phyloP scores from a whole-genome alignment of 441 rosid species.

The Jatropha podagrica region DNA sequence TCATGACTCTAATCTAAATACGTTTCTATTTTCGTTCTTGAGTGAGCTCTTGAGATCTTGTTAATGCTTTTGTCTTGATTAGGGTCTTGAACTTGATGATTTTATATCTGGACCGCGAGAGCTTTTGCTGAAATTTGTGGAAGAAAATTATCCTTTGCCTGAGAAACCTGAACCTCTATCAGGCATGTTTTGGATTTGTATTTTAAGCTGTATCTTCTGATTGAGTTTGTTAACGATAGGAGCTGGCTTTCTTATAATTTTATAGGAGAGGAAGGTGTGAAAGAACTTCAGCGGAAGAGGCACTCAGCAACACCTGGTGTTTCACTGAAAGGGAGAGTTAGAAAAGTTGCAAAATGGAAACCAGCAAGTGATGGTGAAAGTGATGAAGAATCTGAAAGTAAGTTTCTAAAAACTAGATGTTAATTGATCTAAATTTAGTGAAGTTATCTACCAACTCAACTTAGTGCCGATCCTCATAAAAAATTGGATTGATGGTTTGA shows the following conservation, averaged over 20 bases:
- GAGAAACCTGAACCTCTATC: conserved; percentile 91
- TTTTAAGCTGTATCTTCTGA: conserved; percentile 20
- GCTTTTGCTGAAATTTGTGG: conserved; percentile 93
- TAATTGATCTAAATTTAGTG: conserved; percentile 7
- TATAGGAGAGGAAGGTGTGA: conserved; percentile 84
- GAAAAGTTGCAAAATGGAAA: conserved; percentile 92
- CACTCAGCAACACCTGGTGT: conserved; percentile 92
- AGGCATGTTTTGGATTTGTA: conserved; percentile 51
- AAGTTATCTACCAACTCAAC: neutral
- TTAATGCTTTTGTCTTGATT: conserved; percentile 19
- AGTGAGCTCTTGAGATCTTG: conserved; percentile 10
- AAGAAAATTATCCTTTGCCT: conserved; percentile 97
- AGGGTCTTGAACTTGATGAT: conserved; percentile 99
- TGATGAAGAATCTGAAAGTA: conserved; percentile 83
- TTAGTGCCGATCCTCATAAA: too few relatives aligned
- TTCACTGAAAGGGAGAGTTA: conserved; percentile 90
- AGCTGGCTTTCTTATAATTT: conserved; percentile 20
- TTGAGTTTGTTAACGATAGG: neutral
- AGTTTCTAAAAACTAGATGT: conserved; percentile 36
- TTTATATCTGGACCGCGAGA: conserved; percentile 99
- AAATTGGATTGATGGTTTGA: neutral
- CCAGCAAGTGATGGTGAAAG: conserved; percentile 90
- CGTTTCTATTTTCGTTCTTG: conserved; percentile 9
- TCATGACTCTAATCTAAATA: neutral
- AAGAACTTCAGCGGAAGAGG: conserved; percentile 94